These are phyloP conservation scores for Colletotrichum sp. DNA, from an alignment of 2,329 filamentous ascomycete genomes.

Conservation along the genomic window DNA sequence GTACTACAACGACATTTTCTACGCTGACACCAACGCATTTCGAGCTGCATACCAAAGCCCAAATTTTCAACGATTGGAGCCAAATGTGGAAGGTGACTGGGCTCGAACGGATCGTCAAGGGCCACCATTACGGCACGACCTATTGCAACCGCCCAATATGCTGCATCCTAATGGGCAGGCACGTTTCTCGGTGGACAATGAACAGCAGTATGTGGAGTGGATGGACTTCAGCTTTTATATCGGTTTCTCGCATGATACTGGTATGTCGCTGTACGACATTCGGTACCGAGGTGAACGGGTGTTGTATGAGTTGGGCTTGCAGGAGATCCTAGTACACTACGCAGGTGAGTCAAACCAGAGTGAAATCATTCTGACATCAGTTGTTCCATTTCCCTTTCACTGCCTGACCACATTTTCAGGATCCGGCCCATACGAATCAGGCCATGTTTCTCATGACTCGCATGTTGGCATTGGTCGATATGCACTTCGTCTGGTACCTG, in stretches of 20 bases:
- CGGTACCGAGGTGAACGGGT: conserved; percentile 58
- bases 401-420: background rate
- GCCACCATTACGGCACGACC: conserved; percentile 35
- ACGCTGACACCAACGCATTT: conserved; percentile 53
- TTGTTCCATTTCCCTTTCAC: no score
- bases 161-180: conserved; percentile 37
- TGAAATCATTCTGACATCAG: no score
- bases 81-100: conserved; percentile 55
- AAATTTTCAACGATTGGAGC: conserved; percentile 49
- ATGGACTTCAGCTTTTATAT: conserved; percentile 60
- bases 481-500: conserved; percentile 47
- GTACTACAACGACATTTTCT: conserved; percentile 61
- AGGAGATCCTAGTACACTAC: conserved; percentile 68
- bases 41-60: conserved; percentile 44
- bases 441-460: conserved; percentile 49
- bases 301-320: conserved; percentile 60
- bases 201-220: conserved; percentile 52
- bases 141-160: conserved; percentile 26
- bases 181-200: conserved; percentile 45
- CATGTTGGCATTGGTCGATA: conserved; percentile 54
- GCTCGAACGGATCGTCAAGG: conserved; percentile 46
- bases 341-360: conserved; percentile 45
- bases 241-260: conserved; percentile 51
- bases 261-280: conserved; percentile 56
- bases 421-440: conserved; percentile 53